Evolutionary conservation across 75 land plant genomes (phyloP), one percentile per base, ranked within the genome.

Genomic region (Selaginella moellendorffii): DNA sequence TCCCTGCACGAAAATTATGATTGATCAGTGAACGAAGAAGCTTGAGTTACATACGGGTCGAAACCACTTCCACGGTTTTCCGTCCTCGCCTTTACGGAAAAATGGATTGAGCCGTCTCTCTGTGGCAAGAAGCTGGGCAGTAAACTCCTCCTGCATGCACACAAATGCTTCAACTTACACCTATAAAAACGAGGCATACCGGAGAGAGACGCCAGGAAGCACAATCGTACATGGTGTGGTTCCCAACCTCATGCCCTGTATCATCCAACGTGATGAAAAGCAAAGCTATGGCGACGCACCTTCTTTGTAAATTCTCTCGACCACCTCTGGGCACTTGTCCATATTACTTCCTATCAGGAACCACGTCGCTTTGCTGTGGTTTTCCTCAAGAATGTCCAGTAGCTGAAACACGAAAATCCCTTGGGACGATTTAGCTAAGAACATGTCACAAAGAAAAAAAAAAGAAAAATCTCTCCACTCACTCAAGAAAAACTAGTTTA

Each of bases 231-330:
- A 77, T 77, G 20, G 77, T 77, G 63, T 77, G 79, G 53, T 77
- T 77, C 20, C 72, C 79, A 18, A 77, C 79, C 63, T 77, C 79
- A 65, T 77, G 79, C n/a, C 79, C 79, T 77, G 22, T 2, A 42
- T 46, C 0, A n/a, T 51, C 24, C 62, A 23, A 25, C n/a, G 25
- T 30, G 21, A 26, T 14, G 26, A 67, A 28, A 30, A 21, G 14
- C 54, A 17, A 1, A 29, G 52, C 28, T 53, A 52, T 52, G 24
- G 0, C 1, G 23, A 26, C n/a, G 30, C 30, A 69, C 79, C 79
- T 77, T 77, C 79, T 19, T 51, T 53, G 53, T 69, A 58, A 23
- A 77, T 77, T 20, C 72, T 64, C 31, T 52, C 68, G 12, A 77
- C 79, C 30, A 77, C 29, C 8, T 64, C 72, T 36, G 79, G 76